Base-by-base conservation (phyloP, 2,329 filamentous ascomycete species). In the Trichoderma sp. region DNA sequence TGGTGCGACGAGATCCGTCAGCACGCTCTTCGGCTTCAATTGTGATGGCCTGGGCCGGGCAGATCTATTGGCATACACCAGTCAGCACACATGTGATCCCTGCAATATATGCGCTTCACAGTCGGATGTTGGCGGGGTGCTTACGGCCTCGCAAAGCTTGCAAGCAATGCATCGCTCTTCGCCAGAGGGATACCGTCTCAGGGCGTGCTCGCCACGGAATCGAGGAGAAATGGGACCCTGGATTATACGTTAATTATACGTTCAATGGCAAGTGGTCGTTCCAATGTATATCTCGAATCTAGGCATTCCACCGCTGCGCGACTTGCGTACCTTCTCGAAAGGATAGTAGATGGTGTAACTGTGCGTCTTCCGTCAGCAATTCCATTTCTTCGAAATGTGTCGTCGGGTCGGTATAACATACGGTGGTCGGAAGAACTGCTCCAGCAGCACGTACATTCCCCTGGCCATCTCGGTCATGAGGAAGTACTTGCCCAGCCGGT, bases 131-230 rank as follows among this genome's bases (percentile, higher is more conserved):
- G 66, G 40, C 19, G 43, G 66, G 58, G 52, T 55, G 6, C 80
- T 52, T 81, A 89, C 87, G 76, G 96, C 96, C 85, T 99, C 96
- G 84, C 96, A 99, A 70, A 99, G 90, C 87, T 99, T 99, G 92
- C 96, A 99, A 75, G 96, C 96, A 83, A 99, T 99, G 86, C 96
- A 99, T 76, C 96, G 92, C 86, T 99, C 96, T 84, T 99, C 96
- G 74, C 96, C 96, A 3, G 95, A 96, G 35, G 96, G 96, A 82
- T 99, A 99, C 78, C 96, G 90, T 81, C 96, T 91, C 73, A 99
- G 88, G 74, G 96, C 96, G 84, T 99, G 96, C 83, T 99, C 96
- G 80, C 96, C 96, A 82, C 96, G 92, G 89, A 99, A 99, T 75
- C 96, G 92, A 71, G 96, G 96, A 43, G 94, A 97, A 80, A 99